Evolutionary conservation across 2,329 filamentous ascomycete species (phyloP), one percentile per base, ranked within the genome.

Genomic region (Fusarium staphyleae): DNA sequence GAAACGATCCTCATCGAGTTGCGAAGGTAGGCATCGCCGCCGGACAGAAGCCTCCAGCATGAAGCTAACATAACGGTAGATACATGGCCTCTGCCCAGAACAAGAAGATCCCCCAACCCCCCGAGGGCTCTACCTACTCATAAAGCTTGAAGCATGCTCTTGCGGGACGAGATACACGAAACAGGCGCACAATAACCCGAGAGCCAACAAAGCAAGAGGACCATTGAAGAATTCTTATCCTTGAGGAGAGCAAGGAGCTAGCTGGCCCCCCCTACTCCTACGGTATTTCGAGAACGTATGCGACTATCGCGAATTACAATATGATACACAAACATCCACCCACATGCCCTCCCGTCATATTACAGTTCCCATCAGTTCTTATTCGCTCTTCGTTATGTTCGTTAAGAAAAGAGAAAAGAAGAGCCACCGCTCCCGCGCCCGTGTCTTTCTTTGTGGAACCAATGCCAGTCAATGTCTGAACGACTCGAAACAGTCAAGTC

Each of bases 61-160:
- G 16, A 2, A 30, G 12, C 49, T 63, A 29, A 63, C 44, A 4
- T 18, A 1, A 10, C 13, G 28, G 28, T 55, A 96, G 93, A 75
- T 96, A 90, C 74, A 98, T 99, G 95, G 93, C 93, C 24, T 85
- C 93, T 54, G 87, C 90, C 19, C 82, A 87, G 64, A 89, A 98
- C 79, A 97, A 97, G 84, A 98, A 98, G 78, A 86, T 97, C 24
- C 89, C 91, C 11, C 95, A 99, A 74, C 95, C 95, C 33, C 85
- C 90, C 4, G 95, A 99, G 78, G 93, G 92, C 52, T 86, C 89
- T 42, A 79, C 72, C 15, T 78, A 77, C 65, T 67, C 68, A 62
- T 75, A 55, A 70, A 35, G 37, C 26, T 37, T 40, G 8, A 14
- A 45, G 52, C 10, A 30, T 12, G 3, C 55, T 28, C 32, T n/a